Evolutionary conservation across 192 early-diverging fungal species (phyloP).

Genomic region (Haplosporangium gracile): DNA sequence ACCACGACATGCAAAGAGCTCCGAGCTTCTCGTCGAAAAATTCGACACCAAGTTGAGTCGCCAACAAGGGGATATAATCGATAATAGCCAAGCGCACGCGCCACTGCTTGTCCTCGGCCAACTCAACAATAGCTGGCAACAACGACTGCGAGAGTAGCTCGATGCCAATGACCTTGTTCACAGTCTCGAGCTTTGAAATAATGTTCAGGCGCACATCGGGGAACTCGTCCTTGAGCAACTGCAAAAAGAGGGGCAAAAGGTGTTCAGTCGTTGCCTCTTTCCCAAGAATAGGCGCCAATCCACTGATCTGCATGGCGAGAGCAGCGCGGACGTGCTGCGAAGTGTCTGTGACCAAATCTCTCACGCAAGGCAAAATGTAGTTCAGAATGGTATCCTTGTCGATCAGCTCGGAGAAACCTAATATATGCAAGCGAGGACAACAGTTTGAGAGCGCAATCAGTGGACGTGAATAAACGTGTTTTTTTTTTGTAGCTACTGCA

Average conservation of each 20-base stretch:
- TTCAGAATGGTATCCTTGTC: slow-evolving; percentile 83
- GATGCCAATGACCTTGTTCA: slow-evolving; percentile 97
- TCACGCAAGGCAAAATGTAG: slow-evolving; percentile 90
- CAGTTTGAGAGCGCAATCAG: not conserved
- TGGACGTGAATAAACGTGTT: not conserved
- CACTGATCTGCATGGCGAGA: slow-evolving; percentile 96
- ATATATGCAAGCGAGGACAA: not conserved
- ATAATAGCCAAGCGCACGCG: slow-evolving; percentile 98
- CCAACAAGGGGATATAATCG: slow-evolving; percentile 98
- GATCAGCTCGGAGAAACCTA: slow-evolving; percentile 77
- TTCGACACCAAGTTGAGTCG: slow-evolving; percentile 93
- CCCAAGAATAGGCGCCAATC: slow-evolving; percentile 94
- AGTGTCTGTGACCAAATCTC: slow-evolving; percentile 94
- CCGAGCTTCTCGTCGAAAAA: slow-evolving; percentile 99
- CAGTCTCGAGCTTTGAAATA: slow-evolving; percentile 97
- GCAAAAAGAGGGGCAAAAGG: slow-evolving; percentile 95
- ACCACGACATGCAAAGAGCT: slow-evolving; percentile 97
- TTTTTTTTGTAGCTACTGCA: not conserved
- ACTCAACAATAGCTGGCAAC: slow-evolving; percentile 97
- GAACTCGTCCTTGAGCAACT: slow-evolving; percentile 96
- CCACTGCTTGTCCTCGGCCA: slow-evolving; percentile 99
- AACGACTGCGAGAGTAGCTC: slow-evolving; percentile 97
- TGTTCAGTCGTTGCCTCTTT: slow-evolving; percentile 96
- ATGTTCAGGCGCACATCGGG: slow-evolving; percentile 98
- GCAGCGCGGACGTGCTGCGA: slow-evolving; percentile 97